Conservation (phyloP, 768 basidiomycete species). For the Auriscalpium vulgare region DNA sequence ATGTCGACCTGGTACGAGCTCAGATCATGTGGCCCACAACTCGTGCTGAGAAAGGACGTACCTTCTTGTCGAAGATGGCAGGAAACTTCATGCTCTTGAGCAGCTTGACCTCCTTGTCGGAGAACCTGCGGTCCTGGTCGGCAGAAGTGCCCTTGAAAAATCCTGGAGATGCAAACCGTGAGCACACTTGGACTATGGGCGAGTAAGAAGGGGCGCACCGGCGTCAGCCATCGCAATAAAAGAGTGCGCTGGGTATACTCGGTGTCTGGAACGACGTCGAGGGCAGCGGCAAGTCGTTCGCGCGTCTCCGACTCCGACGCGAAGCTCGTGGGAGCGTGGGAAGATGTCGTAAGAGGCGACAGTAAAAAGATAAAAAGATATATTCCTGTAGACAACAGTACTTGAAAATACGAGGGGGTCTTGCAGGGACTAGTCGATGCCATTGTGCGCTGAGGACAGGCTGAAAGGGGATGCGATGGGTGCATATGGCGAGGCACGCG, state of each 20-base stretch:
- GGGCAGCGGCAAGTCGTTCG: background rate
- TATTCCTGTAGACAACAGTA: no score
- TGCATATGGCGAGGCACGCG: no score
- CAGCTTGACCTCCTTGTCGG: conserved; percentile 88
- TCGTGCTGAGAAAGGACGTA: conserved; percentile 15
- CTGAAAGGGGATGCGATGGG: no score
- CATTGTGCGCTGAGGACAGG: no score
- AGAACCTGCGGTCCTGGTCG: conserved; percentile 88
- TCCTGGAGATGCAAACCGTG: conserved; percentile 25
- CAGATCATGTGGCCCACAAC: background rate
- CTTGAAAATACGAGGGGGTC: no score
- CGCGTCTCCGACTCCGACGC: background rate
- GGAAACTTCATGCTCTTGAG: conserved; percentile 91
- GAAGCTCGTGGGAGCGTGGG: background rate
- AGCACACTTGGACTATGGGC: background rate
- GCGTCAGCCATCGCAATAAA: conserved; percentile 13
- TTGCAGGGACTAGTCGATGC: no score
- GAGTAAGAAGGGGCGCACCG: conserved; percentile 2
- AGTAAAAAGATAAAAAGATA: no score
- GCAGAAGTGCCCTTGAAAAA: conserved; percentile 90
- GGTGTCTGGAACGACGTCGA: background rate
- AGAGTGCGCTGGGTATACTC: background rate
- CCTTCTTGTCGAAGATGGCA: conserved; percentile 82
- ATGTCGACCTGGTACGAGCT: conserved; percentile 65
- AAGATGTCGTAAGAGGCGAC: background rate